These are phyloP conservation scores for Botryosphaeria agaves DNA, from an alignment of 2,329 filamentous ascomycete genomes.

Conservation along the genomic window DNA sequence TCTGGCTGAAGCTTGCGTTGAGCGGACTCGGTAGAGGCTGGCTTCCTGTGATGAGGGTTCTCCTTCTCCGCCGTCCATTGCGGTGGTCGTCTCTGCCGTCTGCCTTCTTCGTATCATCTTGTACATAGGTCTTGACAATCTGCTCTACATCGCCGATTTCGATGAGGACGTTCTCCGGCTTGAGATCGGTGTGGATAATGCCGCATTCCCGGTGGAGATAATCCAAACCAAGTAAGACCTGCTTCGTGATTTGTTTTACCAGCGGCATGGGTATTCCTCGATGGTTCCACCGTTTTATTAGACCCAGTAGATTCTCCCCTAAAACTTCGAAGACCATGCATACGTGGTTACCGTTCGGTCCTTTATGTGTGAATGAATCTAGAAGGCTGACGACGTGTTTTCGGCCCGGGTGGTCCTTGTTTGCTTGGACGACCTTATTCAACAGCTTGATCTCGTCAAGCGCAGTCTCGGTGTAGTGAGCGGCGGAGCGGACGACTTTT, in stretches of 20 bases:
- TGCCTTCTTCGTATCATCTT: constrained; percentile 49
- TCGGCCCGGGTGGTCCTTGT: constrained; percentile 83
- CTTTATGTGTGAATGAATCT: constrained; percentile 95
- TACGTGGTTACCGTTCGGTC: constrained; percentile 87
- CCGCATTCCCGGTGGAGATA: constrained; percentile 96
- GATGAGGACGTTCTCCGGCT: constrained; percentile 95
- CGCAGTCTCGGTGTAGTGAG: constrained; percentile 96
- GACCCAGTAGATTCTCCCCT: constrained; percentile 80
- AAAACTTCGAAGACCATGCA: constrained; percentile 99
- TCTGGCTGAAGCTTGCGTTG: constrained; percentile 74
- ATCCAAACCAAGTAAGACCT: constrained; percentile 86
- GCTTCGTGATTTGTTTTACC: constrained; percentile 97
- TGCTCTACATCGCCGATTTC: constrained; percentile 98
- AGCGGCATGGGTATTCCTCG: constrained; percentile 89
- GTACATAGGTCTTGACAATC: constrained; percentile 91
- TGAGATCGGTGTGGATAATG: constrained; percentile 95
- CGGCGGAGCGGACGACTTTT: constrained; percentile 93
- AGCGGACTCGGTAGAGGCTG: constrained; percentile 90
- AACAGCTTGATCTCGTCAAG: constrained; percentile 98
- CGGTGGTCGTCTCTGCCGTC: constrained; percentile 76
- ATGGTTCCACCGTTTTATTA: constrained; percentile 98
- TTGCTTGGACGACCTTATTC: constrained; percentile 90
- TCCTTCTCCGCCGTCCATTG: constrained; percentile 74
- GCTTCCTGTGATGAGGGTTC: constrained; percentile 91
- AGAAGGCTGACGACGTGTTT: constrained; percentile 91